Conservation (phyloP, 768 basidiomycete genomes). For the Hygrocybe coccinea region DNA sequence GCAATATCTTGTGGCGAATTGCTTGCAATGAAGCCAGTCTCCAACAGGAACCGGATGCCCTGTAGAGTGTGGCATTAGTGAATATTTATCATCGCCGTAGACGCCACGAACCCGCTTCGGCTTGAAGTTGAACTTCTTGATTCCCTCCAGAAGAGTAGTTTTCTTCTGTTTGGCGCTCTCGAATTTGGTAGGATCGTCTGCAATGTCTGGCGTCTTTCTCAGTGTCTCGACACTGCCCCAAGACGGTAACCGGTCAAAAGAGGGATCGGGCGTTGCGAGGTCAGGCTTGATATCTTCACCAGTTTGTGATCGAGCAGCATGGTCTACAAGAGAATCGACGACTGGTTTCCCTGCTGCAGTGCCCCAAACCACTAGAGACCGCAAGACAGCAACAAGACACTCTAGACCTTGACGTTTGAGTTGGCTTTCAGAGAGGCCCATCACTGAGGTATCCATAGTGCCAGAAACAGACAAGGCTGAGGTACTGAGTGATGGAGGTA, state of each 20-base stretch:
- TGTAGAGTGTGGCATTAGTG: conserved; percentile 26
- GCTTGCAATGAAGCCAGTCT: conserved; percentile 80
- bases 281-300: conserved; percentile 54
- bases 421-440: conserved; percentile 77
- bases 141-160: conserved; percentile 88
- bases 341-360: conserved; percentile 47
- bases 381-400: conserved; percentile 81
- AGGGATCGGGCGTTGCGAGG: conserved; percentile 50
- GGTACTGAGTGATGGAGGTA: conserved; percentile 57
- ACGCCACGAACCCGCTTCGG: conserved; percentile 75
- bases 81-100: not conserved
- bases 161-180: conserved; percentile 97
- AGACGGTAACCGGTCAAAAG: conserved; percentile 50
- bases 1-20: conserved; percentile 75
- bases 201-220: conserved; percentile 71
- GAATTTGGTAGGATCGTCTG: conserved; percentile 89
- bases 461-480: conserved; percentile 61
- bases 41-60: conserved; percentile 87
- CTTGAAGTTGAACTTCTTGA: conserved; percentile 97
- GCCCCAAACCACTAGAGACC: conserved; percentile 90
- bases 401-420: conserved; percentile 91
- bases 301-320: conserved; percentile 40
- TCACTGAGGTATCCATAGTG: conserved; percentile 58
- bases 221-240: conserved; percentile 49
- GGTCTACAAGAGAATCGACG: conserved; percentile 37